Base-by-base conservation (phyloP, 2,329 filamentous ascomycete genomes). In the Neonectria ditissima region DNA sequence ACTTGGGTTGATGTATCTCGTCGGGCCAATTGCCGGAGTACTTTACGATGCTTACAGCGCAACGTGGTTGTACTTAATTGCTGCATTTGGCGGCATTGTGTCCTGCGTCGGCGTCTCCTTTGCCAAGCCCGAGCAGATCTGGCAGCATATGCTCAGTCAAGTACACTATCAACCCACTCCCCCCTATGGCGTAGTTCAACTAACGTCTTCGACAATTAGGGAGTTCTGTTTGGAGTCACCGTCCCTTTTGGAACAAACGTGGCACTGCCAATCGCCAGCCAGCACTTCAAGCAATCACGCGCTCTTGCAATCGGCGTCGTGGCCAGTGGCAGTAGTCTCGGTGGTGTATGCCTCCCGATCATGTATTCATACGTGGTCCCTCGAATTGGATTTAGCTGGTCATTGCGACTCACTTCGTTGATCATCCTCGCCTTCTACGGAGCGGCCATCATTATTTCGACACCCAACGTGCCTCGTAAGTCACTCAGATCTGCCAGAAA, bases 91-190 rank as follows among this genome's bases (percentile, higher is more conserved):
- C 6, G 32, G 28, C 4, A 18, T 43, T 8, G 14, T 26, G 4
- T 60, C 58, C 7, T 60, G 58, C 39, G 37, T 60, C 13, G 51
- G 58, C 4, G 20, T 60, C 20, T 60, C 51, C 3, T 60, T 60
- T 48, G 50, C 58, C 2, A 39, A 55, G 9, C 50, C 58, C 3
- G 50, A 32, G 14, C 43, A 50, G 1, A 47, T 60, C 22, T 60
- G 58, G 58, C 58, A 60, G 58, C 14, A 54, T 30, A 55, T 55
- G 13, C 51, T 60, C 10, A 55, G 51, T 50, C 58, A 60, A 53
- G 58, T 60, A 55, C 11, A 39, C n/a, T 20, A 24, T 4, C 11
- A 20, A 7, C n/a, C 16, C 10, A 18, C 16, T 20, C 16, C 16
- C 4, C 5, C 5, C 7, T n/a, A n/a, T 4, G 18, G n/a, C 5